A percentile compares a stretch with the other conserved stretches of the same genome.
Conservation (phyloP, 768 basidiomycete genomes). For the Mycena rebaudengoi region DNA sequence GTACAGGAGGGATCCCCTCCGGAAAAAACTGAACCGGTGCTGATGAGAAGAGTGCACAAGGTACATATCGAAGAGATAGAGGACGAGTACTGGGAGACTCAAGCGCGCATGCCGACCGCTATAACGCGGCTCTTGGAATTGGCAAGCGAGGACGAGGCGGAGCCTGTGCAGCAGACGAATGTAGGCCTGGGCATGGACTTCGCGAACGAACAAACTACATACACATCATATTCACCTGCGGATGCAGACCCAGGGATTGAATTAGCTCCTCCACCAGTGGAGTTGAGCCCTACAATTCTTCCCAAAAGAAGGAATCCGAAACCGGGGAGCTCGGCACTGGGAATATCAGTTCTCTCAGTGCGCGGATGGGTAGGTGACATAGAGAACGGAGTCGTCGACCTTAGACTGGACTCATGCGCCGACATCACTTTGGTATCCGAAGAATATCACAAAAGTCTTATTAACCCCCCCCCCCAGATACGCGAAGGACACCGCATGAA, state of each 20-base stretch:
- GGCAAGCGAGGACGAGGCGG: neutral
- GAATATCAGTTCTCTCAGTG: neutral
- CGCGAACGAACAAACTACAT: neutral
- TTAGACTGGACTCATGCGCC: neutral
- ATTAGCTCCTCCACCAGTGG: neutral
- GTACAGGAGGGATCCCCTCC: neutral
- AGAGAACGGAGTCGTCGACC: neutral
- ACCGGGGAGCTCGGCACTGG: neutral
- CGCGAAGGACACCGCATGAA: too few relatives aligned
- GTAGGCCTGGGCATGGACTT: neutral
- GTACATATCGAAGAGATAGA: constrained; percentile 4
- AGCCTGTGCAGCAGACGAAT: neutral
- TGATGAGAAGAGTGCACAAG: neutral
- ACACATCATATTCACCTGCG: too few relatives aligned
- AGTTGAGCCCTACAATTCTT: neutral
- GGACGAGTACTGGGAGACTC: neutral
- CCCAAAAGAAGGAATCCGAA: neutral
- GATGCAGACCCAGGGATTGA: too few relatives aligned
- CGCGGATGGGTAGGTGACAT: neutral
- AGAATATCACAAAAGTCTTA: neutral
- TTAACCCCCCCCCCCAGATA: too few relatives aligned
- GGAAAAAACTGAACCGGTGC: neutral
- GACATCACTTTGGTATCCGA: neutral
- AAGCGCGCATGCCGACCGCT: neutral
- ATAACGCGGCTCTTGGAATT: too few relatives aligned